Conservation (phyloP, 495 filamentous ascomycete genomes). For the Aspergillus heteromorphus region DNA sequence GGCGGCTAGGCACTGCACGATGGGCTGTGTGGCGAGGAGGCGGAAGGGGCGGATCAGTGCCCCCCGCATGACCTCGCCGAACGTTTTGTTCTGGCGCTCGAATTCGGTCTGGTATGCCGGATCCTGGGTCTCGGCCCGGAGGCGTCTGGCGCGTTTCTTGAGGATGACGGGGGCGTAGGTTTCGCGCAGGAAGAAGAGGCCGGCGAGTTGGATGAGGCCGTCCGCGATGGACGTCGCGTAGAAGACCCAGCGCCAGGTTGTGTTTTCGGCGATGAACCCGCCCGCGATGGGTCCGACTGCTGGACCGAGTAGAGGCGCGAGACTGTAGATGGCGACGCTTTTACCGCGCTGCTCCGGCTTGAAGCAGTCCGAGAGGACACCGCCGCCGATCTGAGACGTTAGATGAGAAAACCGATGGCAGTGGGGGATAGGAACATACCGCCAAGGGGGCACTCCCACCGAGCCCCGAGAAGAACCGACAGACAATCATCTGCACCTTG, state of each 20-base stretch:
- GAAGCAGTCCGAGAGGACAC: slow-evolving; percentile 60
- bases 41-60: slow-evolving; percentile 52
- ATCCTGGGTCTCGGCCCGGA: slow-evolving; percentile 64
- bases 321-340: slow-evolving; percentile 58
- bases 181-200: slow-evolving; percentile 64
- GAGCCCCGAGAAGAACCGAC: slow-evolving; percentile 53
- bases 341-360: slow-evolving; percentile 57
- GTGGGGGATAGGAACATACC: slow-evolving; percentile 23
- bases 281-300: slow-evolving; percentile 60
- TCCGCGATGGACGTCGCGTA: slow-evolving; percentile 58
- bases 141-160: slow-evolving; percentile 45
- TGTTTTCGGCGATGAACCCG: slow-evolving; percentile 62
- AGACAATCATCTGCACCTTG: slow-evolving; percentile 49
- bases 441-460: slow-evolving; percentile 51
- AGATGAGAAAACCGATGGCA: background rate
- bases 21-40: slow-evolving; percentile 55
- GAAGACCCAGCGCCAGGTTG: slow-evolving; percentile 69
- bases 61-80: slow-evolving; percentile 35
- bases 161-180: slow-evolving; percentile 66
- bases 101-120: slow-evolving; percentile 55
- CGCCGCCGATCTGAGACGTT: slow-evolving; percentile 45
- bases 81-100: slow-evolving; percentile 45
- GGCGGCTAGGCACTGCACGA: slow-evolving; percentile 53
- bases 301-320: slow-evolving; percentile 63
- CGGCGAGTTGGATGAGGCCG: slow-evolving; percentile 55